Base-by-base conservation (phyloP, 345 rosid species). In the Salix dunnii region DNA sequence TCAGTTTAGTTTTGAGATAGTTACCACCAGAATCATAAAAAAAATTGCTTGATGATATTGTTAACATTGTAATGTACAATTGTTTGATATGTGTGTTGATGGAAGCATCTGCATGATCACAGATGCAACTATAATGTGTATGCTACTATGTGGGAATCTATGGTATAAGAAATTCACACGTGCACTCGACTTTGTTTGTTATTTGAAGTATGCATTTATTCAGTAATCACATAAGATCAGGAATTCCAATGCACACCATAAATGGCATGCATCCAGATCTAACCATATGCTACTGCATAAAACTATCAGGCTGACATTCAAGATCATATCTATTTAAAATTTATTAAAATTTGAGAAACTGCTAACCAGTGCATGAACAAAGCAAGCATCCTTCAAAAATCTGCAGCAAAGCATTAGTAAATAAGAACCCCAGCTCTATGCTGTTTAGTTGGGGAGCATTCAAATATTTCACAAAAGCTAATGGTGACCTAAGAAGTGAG, bases 371-470 rank as follows among this genome's bases (percentile, higher is more conserved):
- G 71, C 33, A 64, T 30, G 80, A 40, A 61, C 23, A 75, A 79
- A 69, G 30, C 69, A 82, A 82, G 81, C 84, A 76, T 28, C 86
- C 86, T 76, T 86, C 68, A 83, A 63, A 75, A 68, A 80, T 82
- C 87, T 89, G 85, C 87, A 85, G 74, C 82, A 81, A 82, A 67
- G 73, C 71, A 74, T 73, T 12, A 33, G 86, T 84, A 68, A 76
- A 85, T 82, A 82, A 55, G 82, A 80, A 79, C 79, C 86, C 82
- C 81, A 84, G 74, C 81, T 70, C 68, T 68, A 65, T 55, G 21
- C 42, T 78, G 17, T 72, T 64, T 74, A 79, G 78, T 58, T 68
- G 48, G 68, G 66, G 66, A 8, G 63, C 70, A 58, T 58, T 35
- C 65, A 64, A 74, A 73, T n/a, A 68, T 65, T 79, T 68, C 8